Conservation (phyloP, 345 rosid genomes). For the Heritiera littoralis region DNA sequence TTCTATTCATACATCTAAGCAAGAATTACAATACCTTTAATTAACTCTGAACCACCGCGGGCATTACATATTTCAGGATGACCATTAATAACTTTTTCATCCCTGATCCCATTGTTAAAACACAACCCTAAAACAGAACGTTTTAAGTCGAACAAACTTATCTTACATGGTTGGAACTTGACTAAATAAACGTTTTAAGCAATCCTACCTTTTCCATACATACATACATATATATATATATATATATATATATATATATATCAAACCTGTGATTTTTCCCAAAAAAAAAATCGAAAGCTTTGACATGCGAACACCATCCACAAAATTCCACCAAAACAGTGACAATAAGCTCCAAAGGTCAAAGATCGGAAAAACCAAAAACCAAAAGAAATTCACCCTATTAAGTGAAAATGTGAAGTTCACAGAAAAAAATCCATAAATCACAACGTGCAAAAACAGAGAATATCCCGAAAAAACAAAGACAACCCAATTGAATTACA, state of each 20-base stretch:
- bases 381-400: background rate
- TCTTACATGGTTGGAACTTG: background rate
- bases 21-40: background rate
- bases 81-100: background rate
- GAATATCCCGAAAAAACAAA: conserved; percentile 18
- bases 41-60: background rate
- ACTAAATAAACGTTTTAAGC: background rate
- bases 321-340: conserved; percentile 1
- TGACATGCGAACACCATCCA: background rate
- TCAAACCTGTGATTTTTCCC: background rate
- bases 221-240: no score
- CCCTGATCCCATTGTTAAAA: background rate
- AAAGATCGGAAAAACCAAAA: conserved; percentile 8
- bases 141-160: background rate
- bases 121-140: background rate
- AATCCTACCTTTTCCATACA: background rate
- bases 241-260: background rate
- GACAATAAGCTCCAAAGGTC: background rate
- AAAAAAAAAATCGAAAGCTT: background rate
- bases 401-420: background rate
- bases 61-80: conserved; percentile 9
- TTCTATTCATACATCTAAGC: background rate
- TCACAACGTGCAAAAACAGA: conserved; percentile 17
- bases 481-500: conserved; percentile 26
- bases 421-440: conserved; percentile 6